Evolutionary conservation across 1,139 yeast genomes (phyloP), one percentile per base, ranked within the genome.

Genomic region (Taphrina deformans): DNA sequence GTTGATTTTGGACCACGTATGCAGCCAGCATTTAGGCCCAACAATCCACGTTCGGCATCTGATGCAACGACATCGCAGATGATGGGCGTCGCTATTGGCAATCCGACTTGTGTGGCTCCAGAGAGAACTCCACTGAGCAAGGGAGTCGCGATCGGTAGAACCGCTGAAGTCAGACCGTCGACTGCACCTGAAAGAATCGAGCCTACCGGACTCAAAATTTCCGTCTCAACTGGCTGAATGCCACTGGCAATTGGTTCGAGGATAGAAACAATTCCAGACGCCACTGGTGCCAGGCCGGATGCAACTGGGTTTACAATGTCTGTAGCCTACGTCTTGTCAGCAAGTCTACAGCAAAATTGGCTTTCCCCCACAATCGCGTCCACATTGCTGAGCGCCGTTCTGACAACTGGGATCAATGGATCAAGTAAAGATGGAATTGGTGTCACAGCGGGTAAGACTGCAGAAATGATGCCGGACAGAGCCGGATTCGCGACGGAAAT

Each of bases 11-110:
- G 48, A 10, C 10, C 26, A 18, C 26, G 31, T 9, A 16, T 16
- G n/a, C 52, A 48, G 52, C 52, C 52, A 26, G 52, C 52, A 16
- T 48, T 48, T 12, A 48, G 18, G 1, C 52, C 52, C 16, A 48
- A 12, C 10, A 48, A 10, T 12, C 52, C 52, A 27, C 14, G 35
- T 26, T 48, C 52, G 31, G 26, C 52, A 10, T 48, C 52, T 9
- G 52, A 48, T 1, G 52, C 52, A 12, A 48, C 35, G 14, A 48
- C 14, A 23, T 48, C 52, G n/a, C 52, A 48, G 16, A 48, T 29
- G 52, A 48, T 29, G 5, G 52, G 52, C 5, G 33, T 29, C 7
- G 21, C 35, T 1, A 48, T 18, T 5, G 52, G 52, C 33, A 48
- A 16, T n/a, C 21, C 33, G 14, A 48, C 16, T 10, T n/a, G 35